Percentiles rank a stretch among this genome's conserved stretches.
These are phyloP conservation scores for Pseudoturritis turrita DNA, from an alignment of 345 rosid genomes.

Conservation along the genomic window DNA sequence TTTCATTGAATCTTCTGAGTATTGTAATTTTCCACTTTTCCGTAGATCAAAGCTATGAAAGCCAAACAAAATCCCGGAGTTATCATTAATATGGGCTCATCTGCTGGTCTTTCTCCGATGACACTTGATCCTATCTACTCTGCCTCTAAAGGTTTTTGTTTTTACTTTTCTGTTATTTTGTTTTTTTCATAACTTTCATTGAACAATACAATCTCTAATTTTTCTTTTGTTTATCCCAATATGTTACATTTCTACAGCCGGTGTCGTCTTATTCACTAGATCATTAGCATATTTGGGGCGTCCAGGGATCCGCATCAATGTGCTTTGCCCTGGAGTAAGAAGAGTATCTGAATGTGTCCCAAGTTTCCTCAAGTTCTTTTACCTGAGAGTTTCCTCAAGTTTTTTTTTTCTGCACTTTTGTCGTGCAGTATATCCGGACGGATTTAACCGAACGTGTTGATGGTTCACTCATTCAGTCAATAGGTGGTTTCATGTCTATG, in stretches of 20 bases:
- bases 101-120: slow-evolving; percentile 85
- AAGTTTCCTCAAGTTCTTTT: not conserved
- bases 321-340: slow-evolving; percentile 92
- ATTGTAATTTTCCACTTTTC: too few relatives aligned
- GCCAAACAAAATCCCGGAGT: slow-evolving; percentile 75
- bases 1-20: too few relatives aligned
- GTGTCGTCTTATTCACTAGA: slow-evolving; percentile 86
- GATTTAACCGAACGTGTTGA: slow-evolving; percentile 41
- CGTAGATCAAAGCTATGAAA: slow-evolving; percentile 73
- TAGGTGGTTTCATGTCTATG: slow-evolving; percentile 84
- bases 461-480: slow-evolving; percentile 26
- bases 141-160: slow-evolving; percentile 67
- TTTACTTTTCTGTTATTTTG: not conserved
- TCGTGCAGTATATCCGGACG: slow-evolving; percentile 74
- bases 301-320: slow-evolving; percentile 82
- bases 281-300: slow-evolving; percentile 53
- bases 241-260: slow-evolving; percentile 43
- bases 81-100: slow-evolving; percentile 83
- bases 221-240: not conserved
- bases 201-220: not conserved
- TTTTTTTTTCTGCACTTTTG: not conserved
- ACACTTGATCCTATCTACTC: slow-evolving; percentile 62
- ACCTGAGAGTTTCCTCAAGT: not conserved
- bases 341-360: not conserved
- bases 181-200: not conserved